Conservation (phyloP, 257 asterid genomes). For the Fraxinus excelsior region DNA sequence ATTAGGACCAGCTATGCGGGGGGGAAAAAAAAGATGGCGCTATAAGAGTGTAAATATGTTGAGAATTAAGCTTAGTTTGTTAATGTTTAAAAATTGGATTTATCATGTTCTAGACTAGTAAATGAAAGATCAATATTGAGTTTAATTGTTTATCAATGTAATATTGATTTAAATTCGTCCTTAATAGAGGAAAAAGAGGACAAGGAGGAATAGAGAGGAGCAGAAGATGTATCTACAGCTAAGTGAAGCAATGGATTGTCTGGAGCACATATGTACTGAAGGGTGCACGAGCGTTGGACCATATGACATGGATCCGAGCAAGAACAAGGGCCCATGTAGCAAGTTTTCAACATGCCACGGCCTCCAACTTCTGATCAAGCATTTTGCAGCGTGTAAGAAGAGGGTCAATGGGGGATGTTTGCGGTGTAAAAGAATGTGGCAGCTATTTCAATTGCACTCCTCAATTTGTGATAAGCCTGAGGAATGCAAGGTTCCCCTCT, state of each 20-base stretch:
- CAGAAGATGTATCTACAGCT: conserved; percentile 67
- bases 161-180: conserved; percentile 4
- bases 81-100: background rate
- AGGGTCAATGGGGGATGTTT: conserved; percentile 76
- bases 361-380: conserved; percentile 72
- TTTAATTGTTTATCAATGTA: background rate
- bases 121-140: background rate
- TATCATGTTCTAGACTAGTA: background rate
- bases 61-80: background rate
- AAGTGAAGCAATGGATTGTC: conserved; percentile 90
- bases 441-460: conserved; percentile 74
- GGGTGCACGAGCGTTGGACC: conserved; percentile 91
- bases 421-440: conserved; percentile 90
- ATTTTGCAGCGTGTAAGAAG: conserved; percentile 73
- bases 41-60: background rate
- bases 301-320: conserved; percentile 48
- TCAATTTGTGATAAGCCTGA: conserved; percentile 74
- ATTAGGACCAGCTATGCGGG: background rate
- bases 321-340: conserved; percentile 69
- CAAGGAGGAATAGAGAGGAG: conserved; percentile 56
- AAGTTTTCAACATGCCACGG: conserved; percentile 82
- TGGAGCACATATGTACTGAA: conserved; percentile 82
- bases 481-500: conserved; percentile 82
- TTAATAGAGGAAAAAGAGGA: conserved; percentile 65
- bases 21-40: background rate